Percentiles rank a stretch among this genome's conserved stretches.
Evolutionary conservation across 768 basidiomycete genomes (phyloP).

Genomic region (Leccinum olivaceopallidum): DNA sequence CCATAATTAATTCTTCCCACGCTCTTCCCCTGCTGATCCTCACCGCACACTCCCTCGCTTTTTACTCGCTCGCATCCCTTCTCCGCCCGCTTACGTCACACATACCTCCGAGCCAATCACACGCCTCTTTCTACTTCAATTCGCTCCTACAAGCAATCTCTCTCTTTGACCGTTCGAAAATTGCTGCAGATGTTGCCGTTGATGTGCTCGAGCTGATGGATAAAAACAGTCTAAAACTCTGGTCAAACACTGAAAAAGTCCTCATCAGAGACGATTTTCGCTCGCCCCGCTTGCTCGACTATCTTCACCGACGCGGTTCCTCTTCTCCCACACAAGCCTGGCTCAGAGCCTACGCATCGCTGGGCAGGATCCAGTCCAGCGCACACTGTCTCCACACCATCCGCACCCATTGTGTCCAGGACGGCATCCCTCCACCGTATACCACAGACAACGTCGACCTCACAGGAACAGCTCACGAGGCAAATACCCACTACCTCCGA

Average conservation of each 20-base stretch:
- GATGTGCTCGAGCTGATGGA: conserved; percentile 50
- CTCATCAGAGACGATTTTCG: conserved; percentile 54
- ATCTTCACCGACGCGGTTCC: conserved; percentile 33
- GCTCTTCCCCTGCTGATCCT: conserved; percentile 17
- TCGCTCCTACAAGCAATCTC: conserved; percentile 54
- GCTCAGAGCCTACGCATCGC: conserved; percentile 23
- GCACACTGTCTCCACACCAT: conserved; percentile 43
- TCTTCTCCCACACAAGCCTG: neutral
- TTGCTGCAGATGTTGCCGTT: conserved; percentile 41
- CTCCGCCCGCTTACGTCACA: conserved; percentile 45
- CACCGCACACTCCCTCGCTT: conserved; percentile 47
- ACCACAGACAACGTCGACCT: conserved; percentile 8
- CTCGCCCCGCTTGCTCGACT: conserved; percentile 49
- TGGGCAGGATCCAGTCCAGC: conserved; percentile 40
- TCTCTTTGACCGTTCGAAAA: conserved; percentile 39
- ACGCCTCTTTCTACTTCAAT: conserved; percentile 45
- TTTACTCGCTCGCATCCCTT: conserved; percentile 47
- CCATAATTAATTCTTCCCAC: conserved; percentile 10
- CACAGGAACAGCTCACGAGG: conserved; percentile 33
- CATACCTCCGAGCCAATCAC: conserved; percentile 29
- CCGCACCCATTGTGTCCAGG: conserved; percentile 26
- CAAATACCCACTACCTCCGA: conserved; percentile 45
- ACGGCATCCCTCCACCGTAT: conserved; percentile 24
- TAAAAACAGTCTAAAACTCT: conserved; percentile 35
- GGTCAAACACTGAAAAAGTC: conserved; percentile 41